Base-by-base conservation (phyloP, 345 rosid species). In the Microthlaspi erraticum region DNA sequence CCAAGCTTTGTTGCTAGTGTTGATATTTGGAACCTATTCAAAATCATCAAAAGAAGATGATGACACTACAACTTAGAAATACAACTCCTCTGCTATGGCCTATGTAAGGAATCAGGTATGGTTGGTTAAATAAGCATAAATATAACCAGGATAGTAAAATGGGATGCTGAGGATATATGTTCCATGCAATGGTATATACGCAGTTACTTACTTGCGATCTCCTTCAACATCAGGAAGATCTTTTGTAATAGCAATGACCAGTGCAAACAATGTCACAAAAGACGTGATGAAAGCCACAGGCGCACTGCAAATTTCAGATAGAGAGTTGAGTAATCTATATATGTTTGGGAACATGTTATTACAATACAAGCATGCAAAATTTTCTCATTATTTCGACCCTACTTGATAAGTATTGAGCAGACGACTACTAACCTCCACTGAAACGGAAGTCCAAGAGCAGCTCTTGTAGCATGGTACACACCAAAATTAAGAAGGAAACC, bases 211-310 rank as follows among this genome's bases (percentile, higher is more conserved):
- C 98, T 89, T 91, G 79, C 91, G 93, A 85, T 91, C 98, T 45
- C 98, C 98, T 72, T 93, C 98, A 26, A 91, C 94, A 72, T 91
- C 96, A 36, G 97, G 94, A 73, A 93, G 96, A 83, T 93, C 98
- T 77, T 89, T 89, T 39, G 98, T 91, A 73, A 93, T 87, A 68
- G 97, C 98, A 68, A 93, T 91, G 66, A 93, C 98, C 64, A 89
- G 77, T 0, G 98, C 98, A 68, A 93, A 93, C 74, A 93, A 56
- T 41, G 97, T 87, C 52, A 91, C 97, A 68, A 93, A 93, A 56
- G 87, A 84, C 41, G 97, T 91, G 79, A 93, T 93, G 82, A 93
- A 93, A 77, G 97, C 96, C 80, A 91, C 98, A 10, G 96, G 97
- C 16, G 88, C 86, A 78, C 98, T 93, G 90, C 84, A 83, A 31